A percentile compares a stretch with the other conserved stretches of the same genome.
These are phyloP conservation scores for Tardiomyces depauwii DNA, from an alignment of 1,139 yeast species.

Conservation along the genomic window DNA sequence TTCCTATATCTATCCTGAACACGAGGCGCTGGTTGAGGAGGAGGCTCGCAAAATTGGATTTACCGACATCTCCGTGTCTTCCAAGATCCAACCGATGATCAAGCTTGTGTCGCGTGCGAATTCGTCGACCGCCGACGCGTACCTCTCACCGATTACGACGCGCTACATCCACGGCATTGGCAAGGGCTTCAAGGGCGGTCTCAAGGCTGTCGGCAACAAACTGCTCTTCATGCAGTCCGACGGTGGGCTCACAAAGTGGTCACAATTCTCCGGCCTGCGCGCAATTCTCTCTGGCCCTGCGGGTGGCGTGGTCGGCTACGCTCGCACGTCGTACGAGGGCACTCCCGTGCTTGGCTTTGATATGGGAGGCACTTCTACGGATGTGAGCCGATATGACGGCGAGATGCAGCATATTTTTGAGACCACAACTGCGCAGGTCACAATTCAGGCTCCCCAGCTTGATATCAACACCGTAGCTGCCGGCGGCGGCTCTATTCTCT, in stretches of 20 bases:
- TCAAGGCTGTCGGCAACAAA: constrained; percentile 31
- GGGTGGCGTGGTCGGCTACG: constrained; percentile 50
- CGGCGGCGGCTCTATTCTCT: constrained; percentile 45
- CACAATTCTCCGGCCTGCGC: constrained; percentile 38
- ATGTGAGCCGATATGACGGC: constrained; percentile 41
- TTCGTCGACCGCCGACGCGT: constrained; percentile 67
- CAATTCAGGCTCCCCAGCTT: constrained; percentile 45
- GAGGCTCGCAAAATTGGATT: constrained; percentile 54
- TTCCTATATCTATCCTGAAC: constrained; percentile 58
- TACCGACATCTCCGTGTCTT: constrained; percentile 50
- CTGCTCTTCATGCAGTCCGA: constrained; percentile 50
- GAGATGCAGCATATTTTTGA: constrained; percentile 41
- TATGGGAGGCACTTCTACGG: constrained; percentile 54
- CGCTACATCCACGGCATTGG: constrained; percentile 51
- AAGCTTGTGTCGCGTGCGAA: constrained; percentile 62
- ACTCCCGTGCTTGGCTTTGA: constrained; percentile 44
- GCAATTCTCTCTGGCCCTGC: constrained; percentile 50
- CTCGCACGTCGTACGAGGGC: constrained; percentile 34
- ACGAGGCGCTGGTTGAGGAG: constrained; percentile 46
- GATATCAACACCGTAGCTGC: constrained; percentile 52
- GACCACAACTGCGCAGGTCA: constrained; percentile 43
- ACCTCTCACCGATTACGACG: constrained; percentile 61
- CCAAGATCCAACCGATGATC: constrained; percentile 61
- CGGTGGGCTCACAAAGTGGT: constrained; percentile 42
- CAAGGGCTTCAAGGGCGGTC: constrained; percentile 45